A percentile compares a stretch with the other conserved stretches of the same genome.
phyloP scores from a whole-genome alignment of 331 rosid species.

The Pyrus hybrid region DNA sequence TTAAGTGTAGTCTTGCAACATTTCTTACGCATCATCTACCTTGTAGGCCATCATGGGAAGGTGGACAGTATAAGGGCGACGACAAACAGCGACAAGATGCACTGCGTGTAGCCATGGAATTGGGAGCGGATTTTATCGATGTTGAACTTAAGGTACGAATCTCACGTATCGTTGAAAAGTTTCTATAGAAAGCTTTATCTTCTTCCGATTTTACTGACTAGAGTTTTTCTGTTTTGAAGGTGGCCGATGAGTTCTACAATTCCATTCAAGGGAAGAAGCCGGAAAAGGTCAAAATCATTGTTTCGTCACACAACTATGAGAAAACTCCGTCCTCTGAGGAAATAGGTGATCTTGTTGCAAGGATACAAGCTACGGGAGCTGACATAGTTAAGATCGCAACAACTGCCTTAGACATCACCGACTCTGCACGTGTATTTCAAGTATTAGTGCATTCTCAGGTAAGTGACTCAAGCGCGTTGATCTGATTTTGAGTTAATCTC shows the following conservation, averaged over 20 bases:
- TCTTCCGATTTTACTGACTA: no score
- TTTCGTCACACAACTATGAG: constrained; percentile 42
- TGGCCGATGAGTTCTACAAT: constrained; percentile 27
- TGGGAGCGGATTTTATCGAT: constrained; percentile 36
- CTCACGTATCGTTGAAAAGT: not conserved
- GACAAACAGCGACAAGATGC: constrained; percentile 30
- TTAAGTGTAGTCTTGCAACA: not conserved
- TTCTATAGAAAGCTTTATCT: not conserved
- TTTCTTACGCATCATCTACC: not conserved
- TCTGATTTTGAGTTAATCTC: not conserved
- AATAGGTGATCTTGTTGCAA: constrained; percentile 33
- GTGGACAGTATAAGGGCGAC: constrained; percentile 36
- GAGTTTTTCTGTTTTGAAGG: constrained; percentile 11
- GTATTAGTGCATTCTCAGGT: constrained; percentile 32
- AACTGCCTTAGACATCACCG: constrained; percentile 33
- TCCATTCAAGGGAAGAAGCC: constrained; percentile 27
- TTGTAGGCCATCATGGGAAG: constrained; percentile 39
- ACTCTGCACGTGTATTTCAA: constrained; percentile 31
- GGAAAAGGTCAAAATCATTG: constrained; percentile 31
- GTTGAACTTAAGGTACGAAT: constrained; percentile 29
- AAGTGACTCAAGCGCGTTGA: constrained; percentile 4
- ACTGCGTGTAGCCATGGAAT: constrained; percentile 27
- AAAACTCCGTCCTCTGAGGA: constrained; percentile 32
- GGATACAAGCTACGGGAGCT: constrained; percentile 38
- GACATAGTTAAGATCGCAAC: constrained; percentile 48